Evolutionary conservation across 2,329 filamentous ascomycete species (phyloP), one percentile per base, ranked within the genome.

Genomic region (Aureobasidium sp.): DNA sequence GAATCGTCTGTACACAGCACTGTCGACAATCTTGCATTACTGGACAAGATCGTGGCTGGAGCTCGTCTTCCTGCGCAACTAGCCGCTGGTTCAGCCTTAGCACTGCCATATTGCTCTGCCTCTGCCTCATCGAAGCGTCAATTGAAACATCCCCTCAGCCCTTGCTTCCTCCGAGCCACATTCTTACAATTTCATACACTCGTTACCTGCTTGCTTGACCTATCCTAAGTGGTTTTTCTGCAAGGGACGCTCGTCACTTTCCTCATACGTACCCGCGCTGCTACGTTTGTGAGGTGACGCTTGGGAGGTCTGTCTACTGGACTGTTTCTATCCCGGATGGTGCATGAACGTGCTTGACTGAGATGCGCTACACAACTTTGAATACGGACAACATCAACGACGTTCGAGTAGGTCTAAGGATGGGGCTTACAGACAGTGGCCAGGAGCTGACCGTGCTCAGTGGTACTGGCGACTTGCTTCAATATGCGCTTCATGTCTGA

Each of bases 401-500:
- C n/a, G 37, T 41, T 25, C 48, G 27, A 41, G 48, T 51, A 51
- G 35, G 48, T 41, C 17, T 19, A 41, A 25, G 21, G 32, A 19
- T 24, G 12, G 24, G 37, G 24, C 4, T 10, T 17, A 22, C 14
- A 7, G n/a, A 27, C n/a, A 29, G 6, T 17, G 25, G 6, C 4
- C 37, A 40, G 19, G 4, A 17, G 16, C 48, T 51, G 32, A 51
- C 27, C 55, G 48, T 29, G 59, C 60, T 32, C 63, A 73, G 37
- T 76, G 73, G 74, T 76, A 76, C 59, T 77, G 74, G 74, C 68
- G 70, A 54, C 59, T 71, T 21, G 65, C 72, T 30, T 72, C 73
- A 7, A 62, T 72, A 6, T 63, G 65, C 2, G 69, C 73, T 19
- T 70, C 70, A 27, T 71, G 73, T 65, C 71, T 75, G 70, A 71